A percentile compares a stretch with the other conserved stretches of the same genome.
phyloP scores from a whole-genome alignment of 768 basidiomycete species.

The Suillus discolor region DNA sequence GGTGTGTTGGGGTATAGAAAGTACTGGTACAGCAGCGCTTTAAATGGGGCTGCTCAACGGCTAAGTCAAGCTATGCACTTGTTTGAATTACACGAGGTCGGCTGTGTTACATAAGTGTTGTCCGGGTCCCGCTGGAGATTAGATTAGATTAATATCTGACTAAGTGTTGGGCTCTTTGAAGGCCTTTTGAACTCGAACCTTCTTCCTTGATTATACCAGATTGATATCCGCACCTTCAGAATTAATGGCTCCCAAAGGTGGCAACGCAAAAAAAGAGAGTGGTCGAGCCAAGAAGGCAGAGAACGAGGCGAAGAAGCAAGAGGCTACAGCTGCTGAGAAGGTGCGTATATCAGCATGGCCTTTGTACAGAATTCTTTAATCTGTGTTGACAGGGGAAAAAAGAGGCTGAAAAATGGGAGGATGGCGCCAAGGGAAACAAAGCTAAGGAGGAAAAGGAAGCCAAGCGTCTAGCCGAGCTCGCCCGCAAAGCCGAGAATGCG shows the following conservation, averaged over 20 bases:
- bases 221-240: background rate
- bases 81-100: slow-evolving; percentile 12
- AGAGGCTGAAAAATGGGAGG: slow-evolving; percentile 69
- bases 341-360: slow-evolving; percentile 35
- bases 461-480: slow-evolving; percentile 78
- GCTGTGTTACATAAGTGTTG: slow-evolving; percentile 20
- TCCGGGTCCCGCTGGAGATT: slow-evolving; percentile 18
- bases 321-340: slow-evolving; percentile 59
- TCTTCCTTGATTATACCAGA: slow-evolving; percentile 3
- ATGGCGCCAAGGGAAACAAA: slow-evolving; percentile 69
- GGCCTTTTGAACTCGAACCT: background rate
- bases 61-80: background rate
- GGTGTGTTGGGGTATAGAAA: background rate
- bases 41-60: background rate
- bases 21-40: background rate
- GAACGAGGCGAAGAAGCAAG: slow-evolving; percentile 82
- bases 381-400: slow-evolving; percentile 60
- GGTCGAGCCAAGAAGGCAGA: slow-evolving; percentile 92
- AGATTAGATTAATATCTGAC: slow-evolving; percentile 18
- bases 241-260: slow-evolving; percentile 89
- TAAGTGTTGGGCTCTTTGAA: slow-evolving; percentile 4
- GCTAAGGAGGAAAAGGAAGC: slow-evolving; percentile 74
- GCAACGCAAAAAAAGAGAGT: slow-evolving; percentile 90
- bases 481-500: slow-evolving; percentile 86
- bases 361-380: slow-evolving; percentile 8